Evolutionary conservation across 1,284 basidiomycete genomes (phyloP), one percentile per base, ranked within the genome.

Genomic region (Fomitopsis pinicola): DNA sequence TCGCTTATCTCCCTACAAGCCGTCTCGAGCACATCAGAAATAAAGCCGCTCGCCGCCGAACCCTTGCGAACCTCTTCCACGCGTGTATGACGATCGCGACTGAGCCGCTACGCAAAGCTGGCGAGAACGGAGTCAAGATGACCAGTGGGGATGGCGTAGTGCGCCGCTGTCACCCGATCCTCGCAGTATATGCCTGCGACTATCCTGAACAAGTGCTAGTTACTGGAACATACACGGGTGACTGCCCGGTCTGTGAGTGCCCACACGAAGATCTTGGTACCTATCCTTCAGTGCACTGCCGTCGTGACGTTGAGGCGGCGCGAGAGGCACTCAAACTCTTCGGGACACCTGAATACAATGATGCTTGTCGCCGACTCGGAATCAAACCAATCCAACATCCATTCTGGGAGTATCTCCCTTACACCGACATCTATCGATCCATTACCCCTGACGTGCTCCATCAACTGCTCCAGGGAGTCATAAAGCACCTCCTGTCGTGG

Each of bases 401-500:
- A 0, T 79, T 78, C 62, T 80, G 76, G 76, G 57, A 66, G 12
- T 64, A 63, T 10, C 67, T 78, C 17, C 75, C 76, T 0, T 66
- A 68, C 54, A 42, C 48, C 19, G 64, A 80, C 62, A 76, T 78
- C 44, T 73, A 68, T 59, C 26, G 36, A 0, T 67, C 69, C 2
- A 73, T 80, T 17, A 75, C 46, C 65, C 77, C 77, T 15, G 64
- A 66, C 56, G 19, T 67, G 5, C 58, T 66, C 1, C 66, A 67
- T 35, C 68, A 69, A 52, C 46, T 68, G 8, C 64, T 65, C 28
- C 50, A 53, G 33, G 36, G 50, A 1, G 17, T 80, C 3, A 55
- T 78, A 50, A 77, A 76, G 56, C 74, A 78, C 60, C 61, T 79
- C n/a, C 62, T 75, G 5, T 28, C 30, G 0, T 80, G 57, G 75